Base-by-base conservation (phyloP, 2,329 filamentous ascomycete genomes). In the Colletotrichum abscissum region DNA sequence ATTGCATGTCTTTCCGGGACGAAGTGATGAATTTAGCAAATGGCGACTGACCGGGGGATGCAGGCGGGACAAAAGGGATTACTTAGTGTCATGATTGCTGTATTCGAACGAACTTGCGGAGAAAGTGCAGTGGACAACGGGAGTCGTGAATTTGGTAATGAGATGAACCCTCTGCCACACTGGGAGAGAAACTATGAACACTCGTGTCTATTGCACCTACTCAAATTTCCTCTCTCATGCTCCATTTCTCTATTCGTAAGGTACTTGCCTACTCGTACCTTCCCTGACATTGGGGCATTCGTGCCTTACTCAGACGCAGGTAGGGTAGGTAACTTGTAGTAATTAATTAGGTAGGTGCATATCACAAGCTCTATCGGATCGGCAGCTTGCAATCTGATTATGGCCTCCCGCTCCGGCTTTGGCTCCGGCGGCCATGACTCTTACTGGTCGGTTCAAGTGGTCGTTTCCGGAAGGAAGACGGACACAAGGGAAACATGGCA, bases 381-480 rank as follows among this genome's bases (percentile, higher is more conserved):
- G 26, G 49, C 63, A n/a, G 24, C 26, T 49, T 19, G 22, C 28
- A 26, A 54, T 63, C 62, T 26, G 28, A n/a, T 38, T 26, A 26
- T 55, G n/a, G 42, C 42, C 42, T 64, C 30, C 16, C 46, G 30
- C 30, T 22, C 49, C 16, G 62, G 30, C 22, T 28, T 16, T 26
- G 52, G 62, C 9, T 56, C 46, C 22, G 42, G 59, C 22, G 42
- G 59, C 22, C 26, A n/a, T 35, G 26, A 28, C 28, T 57, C 22
- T 9, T 22, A 28, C 62, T 38, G 52, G 16, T 38, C 63, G 52
- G 52, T 52, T 22, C 26, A 24, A 22, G 19, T 11, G 30, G 55
- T 26, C 52, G 11, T 65, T 65, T 52, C 52, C 38, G 52, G 63
- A 56, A 65, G 63, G 24, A 57, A 24, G 16, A 28, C 30, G 58